A percentile compares a stretch with the other conserved stretches of the same genome.
Conservation (phyloP, 192 early-diverging fungal genomes). For the Backusella tarrabulga region DNA sequence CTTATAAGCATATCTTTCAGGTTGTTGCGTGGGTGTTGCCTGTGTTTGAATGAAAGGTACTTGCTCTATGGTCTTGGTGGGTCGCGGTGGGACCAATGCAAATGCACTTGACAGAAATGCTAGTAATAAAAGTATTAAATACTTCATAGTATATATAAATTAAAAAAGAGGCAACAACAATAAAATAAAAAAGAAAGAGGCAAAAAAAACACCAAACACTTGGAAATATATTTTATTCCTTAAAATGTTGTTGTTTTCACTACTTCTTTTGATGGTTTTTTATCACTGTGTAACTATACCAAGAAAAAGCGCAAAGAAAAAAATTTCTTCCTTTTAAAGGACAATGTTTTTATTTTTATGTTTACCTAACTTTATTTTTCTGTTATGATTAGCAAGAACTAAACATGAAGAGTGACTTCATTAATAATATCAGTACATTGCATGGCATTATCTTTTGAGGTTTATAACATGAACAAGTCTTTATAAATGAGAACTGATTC, state of each 20-base stretch:
- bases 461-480: no score
- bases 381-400: background rate
- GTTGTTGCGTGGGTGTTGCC: background rate
- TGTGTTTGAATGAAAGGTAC: background rate
- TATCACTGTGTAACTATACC: background rate
- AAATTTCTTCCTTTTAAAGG: background rate
- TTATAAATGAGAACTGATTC: no score
- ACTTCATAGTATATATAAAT: background rate
- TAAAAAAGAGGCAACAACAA: background rate
- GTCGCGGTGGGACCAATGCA: background rate
- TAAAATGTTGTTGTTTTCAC: conserved; percentile 1
- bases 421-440: no score
- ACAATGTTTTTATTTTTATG: background rate
- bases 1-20: background rate
- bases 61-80: background rate
- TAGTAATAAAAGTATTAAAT: background rate
- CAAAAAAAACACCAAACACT: background rate
- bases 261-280: conserved; percentile 1
- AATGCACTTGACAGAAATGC: background rate
- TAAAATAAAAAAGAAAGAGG: background rate
- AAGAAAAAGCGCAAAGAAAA: background rate
- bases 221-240: background rate
- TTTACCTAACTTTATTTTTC: background rate
- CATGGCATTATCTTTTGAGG: background rate
- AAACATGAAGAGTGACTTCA: background rate